These are phyloP conservation scores for Paecilomyces dactylethromorphus DNA, from an alignment of 2,329 filamentous ascomycete species.

Conservation along the genomic window DNA sequence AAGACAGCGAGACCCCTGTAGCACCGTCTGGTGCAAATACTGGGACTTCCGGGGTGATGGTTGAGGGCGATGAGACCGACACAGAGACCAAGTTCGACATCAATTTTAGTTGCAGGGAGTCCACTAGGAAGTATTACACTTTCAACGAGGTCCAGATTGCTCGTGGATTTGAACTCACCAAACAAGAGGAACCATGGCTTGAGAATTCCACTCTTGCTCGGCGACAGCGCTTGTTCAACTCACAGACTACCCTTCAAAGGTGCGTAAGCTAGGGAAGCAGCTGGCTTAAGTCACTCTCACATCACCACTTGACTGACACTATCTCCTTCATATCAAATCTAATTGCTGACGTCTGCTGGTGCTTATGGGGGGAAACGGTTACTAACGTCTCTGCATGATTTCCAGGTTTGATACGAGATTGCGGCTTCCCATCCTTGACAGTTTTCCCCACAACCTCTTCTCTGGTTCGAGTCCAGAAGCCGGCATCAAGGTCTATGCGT, in stretches of 20 bases:
- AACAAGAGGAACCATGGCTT: constrained; percentile 7
- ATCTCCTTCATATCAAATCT: not conserved
- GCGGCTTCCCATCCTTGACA: constrained; percentile 71
- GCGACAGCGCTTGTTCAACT: constrained; percentile 25
- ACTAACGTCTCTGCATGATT: not conserved
- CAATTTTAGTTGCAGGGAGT: constrained; percentile 30
- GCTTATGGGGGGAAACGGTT: not conserved
- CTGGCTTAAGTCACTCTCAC: not conserved
- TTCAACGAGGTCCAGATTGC: constrained; percentile 29
- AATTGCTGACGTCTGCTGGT: not conserved
- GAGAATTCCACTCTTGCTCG: constrained; percentile 20
- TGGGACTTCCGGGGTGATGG: constrained; percentile 3
- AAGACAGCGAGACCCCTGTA: constrained; percentile 6
- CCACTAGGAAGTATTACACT: constrained; percentile 16
- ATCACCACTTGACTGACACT: not conserved
- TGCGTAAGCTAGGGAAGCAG: constrained; percentile 6
- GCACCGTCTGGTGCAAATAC: not conserved
- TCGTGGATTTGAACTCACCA: constrained; percentile 17
- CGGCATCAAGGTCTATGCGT: constrained; percentile 44
- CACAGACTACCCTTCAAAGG: constrained; percentile 28
- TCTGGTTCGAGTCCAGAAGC: constrained; percentile 33
- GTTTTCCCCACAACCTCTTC: constrained; percentile 72
- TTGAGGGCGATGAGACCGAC: constrained; percentile 6
- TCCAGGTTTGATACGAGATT: constrained; percentile 40
- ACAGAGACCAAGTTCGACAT: constrained; percentile 27